Percentiles rank a stretch among this genome's conserved stretches.
Conservation (phyloP, 2,329 filamentous ascomycete genomes). For the Capronia epimyces region DNA sequence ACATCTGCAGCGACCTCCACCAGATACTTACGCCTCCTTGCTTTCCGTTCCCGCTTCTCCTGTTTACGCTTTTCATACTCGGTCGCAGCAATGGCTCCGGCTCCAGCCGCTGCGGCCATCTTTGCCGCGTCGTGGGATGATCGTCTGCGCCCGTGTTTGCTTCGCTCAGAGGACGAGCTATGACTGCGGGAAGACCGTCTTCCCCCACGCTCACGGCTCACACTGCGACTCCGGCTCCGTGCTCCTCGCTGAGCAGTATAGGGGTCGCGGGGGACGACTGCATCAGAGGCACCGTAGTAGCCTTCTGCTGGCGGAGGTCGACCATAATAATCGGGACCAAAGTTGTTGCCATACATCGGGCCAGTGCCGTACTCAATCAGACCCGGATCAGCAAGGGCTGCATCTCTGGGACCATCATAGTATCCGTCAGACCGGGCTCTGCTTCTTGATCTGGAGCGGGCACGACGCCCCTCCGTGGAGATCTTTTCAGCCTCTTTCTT, state of each 20-base stretch:
- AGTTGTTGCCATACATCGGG: slow-evolving; percentile 54
- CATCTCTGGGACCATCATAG: slow-evolving; percentile 39
- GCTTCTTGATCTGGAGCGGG: slow-evolving; percentile 44
- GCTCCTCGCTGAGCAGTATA: slow-evolving; percentile 31
- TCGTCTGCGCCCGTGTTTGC: slow-evolving; percentile 36
- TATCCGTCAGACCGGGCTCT: slow-evolving; percentile 39
- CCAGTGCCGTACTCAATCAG: slow-evolving; percentile 61
- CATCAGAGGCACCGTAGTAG: slow-evolving; percentile 38
- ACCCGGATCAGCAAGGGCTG: slow-evolving; percentile 45
- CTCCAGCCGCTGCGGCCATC: slow-evolving; percentile 54
- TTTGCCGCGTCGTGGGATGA: slow-evolving; percentile 45
- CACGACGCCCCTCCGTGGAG: slow-evolving; percentile 29
- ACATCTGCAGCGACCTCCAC: slow-evolving; percentile 1
- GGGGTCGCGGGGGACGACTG: slow-evolving; percentile 38
- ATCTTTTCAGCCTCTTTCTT: slow-evolving; percentile 46
- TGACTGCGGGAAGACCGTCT: slow-evolving; percentile 32
- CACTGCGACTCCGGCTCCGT: slow-evolving; percentile 46
- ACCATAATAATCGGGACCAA: slow-evolving; percentile 44
- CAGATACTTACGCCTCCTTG: slow-evolving; percentile 24
- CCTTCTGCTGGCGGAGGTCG: slow-evolving; percentile 37
- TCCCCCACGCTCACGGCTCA: slow-evolving; percentile 36
- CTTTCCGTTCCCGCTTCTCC: slow-evolving; percentile 50
- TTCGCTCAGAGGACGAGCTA: slow-evolving; percentile 35
- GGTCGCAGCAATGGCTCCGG: slow-evolving; percentile 53
- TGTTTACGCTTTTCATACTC: slow-evolving; percentile 54